Evolutionary conservation across 306 rosid genomes (phyloP), one percentile per base, ranked within the genome.

Genomic region (Dicorynia guianensis): DNA sequence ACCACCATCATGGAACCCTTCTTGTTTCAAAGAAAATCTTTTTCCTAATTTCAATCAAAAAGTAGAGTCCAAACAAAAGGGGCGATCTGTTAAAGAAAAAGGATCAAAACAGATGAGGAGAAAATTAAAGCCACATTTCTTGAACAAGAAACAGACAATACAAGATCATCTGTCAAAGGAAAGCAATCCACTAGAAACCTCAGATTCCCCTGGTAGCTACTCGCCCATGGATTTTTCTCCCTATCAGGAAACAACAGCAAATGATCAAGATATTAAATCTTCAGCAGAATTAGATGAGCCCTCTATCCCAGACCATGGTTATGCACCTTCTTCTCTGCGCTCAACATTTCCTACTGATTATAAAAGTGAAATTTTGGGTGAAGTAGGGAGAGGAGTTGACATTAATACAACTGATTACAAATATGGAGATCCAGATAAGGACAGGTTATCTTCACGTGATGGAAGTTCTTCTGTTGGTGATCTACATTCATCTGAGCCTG

Each of bases 191-290:
- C 71, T 39, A 38, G 79, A 83, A 79, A 79, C 84, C 82, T 82
- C 85, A 52, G 89, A 79, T 73, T 77, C 92, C 69, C 76, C 83
- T 82, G 93, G 89, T 66, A 55, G 80, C 56, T 82, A 61, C 78
- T 89, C 99, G 7, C 98, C 97, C 20, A 92, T 92, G 97, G 97
- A 92, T 79, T 90, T 90, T 84, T 95, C 98, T 76, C 97, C 97
- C 38, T 89, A 87, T 71, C 92, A 79, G 64, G 97, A 86, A 86
- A 82, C 76, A 6, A 70, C 69, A 50, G 80, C 74, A 17, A 75
- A 73, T 58, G 87, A 75, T 84, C 82, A 83, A 65, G 66, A 71
- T 80, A 68, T 71, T 43, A 84, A 83, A 70, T 71, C 74, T 79
- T 76, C 83, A 43, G 76, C 56, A 30, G 63, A 55, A 65, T 78